phyloP scores from a whole-genome alignment of 371 early-diverging fungal species.

The Mortierella sp. region DNA sequence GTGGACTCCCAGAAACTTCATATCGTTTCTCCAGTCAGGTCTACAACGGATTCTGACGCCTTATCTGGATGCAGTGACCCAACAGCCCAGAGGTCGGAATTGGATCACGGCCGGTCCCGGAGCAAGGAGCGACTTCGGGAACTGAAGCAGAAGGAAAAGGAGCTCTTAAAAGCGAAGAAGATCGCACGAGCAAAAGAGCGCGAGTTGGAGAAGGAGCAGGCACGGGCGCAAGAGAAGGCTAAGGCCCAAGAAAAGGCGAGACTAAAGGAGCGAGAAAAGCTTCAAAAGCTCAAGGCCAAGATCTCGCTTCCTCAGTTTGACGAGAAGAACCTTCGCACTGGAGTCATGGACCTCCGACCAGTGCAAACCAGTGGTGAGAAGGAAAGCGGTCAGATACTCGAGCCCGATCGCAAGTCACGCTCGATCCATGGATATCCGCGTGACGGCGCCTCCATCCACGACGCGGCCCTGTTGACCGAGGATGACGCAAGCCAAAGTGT shows the following conservation, averaged over 20 bases:
- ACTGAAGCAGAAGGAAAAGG: constrained; percentile 29
- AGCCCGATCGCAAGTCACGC: constrained; percentile 14
- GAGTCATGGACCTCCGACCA: constrained; percentile 9
- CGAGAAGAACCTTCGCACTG: constrained; percentile 5
- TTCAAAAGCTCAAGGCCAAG: constrained; percentile 34
- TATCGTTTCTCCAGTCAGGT: constrained; percentile 8
- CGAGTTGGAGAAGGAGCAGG: constrained; percentile 27
- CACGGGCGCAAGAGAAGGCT: constrained; percentile 10
- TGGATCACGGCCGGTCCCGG: not conserved
- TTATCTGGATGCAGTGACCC: not conserved
- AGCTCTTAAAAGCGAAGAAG: constrained; percentile 32
- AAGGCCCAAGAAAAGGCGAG: constrained; percentile 28
- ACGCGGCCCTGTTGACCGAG: constrained; percentile 4
- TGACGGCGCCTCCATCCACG: constrained; percentile 10
- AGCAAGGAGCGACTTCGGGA: constrained; percentile 26
- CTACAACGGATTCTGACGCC: constrained; percentile 16
- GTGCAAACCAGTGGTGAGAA: not conserved
- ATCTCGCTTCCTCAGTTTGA: constrained; percentile 32
- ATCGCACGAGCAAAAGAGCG: constrained; percentile 26
- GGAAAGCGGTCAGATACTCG: not conserved
- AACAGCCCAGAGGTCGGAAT: not conserved
- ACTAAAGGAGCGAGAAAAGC: constrained; percentile 31
- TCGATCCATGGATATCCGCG: constrained; percentile 26
- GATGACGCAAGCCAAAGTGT: constrained; percentile 16
- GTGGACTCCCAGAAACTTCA: constrained; percentile 11